Evolutionary conservation across 2,329 filamentous ascomycete genomes (phyloP).

Genomic region (Sporothrix pseudoabietina): DNA sequence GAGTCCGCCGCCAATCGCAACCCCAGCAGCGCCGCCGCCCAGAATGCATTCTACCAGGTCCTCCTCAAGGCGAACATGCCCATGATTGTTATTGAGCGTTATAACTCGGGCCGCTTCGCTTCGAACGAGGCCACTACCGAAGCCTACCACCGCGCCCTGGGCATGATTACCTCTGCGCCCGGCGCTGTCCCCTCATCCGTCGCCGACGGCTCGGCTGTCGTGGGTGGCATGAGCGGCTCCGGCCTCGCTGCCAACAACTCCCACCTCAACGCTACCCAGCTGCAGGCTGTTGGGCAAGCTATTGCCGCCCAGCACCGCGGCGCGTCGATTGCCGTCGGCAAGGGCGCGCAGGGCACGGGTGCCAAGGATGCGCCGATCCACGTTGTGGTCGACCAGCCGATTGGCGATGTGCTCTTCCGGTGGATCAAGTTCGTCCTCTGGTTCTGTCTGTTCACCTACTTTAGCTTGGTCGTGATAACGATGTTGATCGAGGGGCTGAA

Average conservation of each 20-base stretch:
- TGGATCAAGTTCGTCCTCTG: constrained; percentile 86
- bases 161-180: constrained; percentile 42
- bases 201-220: constrained; percentile 20
- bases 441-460: constrained; percentile 77
- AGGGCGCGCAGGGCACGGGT: constrained; percentile 60
- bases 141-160: constrained; percentile 74
- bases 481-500: constrained; percentile 81
- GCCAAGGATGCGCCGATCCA: constrained; percentile 85
- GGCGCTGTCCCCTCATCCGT: constrained; percentile 22
- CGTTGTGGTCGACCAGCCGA: constrained; percentile 91
- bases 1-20: constrained; percentile 94
- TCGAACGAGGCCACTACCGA: constrained; percentile 76
- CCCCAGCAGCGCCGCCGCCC: constrained; percentile 79
- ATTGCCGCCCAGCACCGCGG: constrained; percentile 72
- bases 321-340: constrained; percentile 62
- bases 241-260: constrained; percentile 41
- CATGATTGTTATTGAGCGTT: constrained; percentile 86
- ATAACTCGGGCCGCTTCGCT: constrained; percentile 83
- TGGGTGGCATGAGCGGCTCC: constrained; percentile 29
- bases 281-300: constrained; percentile 80
- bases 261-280: constrained; percentile 58
- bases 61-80: constrained; percentile 91
- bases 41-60: constrained; percentile 92
- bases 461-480: constrained; percentile 76
- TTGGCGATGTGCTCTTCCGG: constrained; percentile 77